Evolutionary conservation across 768 basidiomycete genomes (phyloP), one percentile per base, ranked within the genome.

Genomic region (Kockovaella imperatae): DNA sequence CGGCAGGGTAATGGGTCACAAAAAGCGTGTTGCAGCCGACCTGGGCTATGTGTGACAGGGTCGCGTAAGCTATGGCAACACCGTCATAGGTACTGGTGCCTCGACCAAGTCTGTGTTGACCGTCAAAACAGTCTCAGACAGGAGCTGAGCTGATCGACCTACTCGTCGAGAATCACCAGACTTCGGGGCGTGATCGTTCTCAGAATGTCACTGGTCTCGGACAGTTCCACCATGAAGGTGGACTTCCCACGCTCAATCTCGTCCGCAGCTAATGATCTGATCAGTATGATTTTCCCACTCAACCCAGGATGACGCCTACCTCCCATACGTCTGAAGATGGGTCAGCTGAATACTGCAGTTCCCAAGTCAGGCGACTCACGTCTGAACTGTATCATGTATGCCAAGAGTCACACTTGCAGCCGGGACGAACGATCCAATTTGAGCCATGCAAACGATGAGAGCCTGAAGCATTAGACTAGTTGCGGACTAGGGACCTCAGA

Each of bases 191-290:
- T 85, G 0, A 87, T 84, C 3, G 80, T 75, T 29, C 81, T 77
- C 13, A 97, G 72, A 48, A 96, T 90, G 60, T 95, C 87, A 59
- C 82, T 84, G 0, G 91, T 95, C 68, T 96, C 90, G 4, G 84
- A 77, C 77, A 97, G 83, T 71, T 99, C 93, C 3, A 96, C 87
- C 91, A 95, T 95, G 68, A 96, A 95, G 0, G 73, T 97, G 0
- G 89, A 93, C 6, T 87, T 80, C 0, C 89, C 89, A 31, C 84
- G 78, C 5, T 81, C 79, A 21, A 96, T 71, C 55, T 95, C 88
- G 65, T 97, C 93, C 8, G 81, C 84, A 0, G 93, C 93, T 47
- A 51, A 47, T 60, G 51, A 4, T 83, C 35, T 13, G 14, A 39
- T 35, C 25, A 41, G 43, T 28, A 36, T 34, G 17, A 21, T 11